These are phyloP conservation scores for Ploettnerulaceae sp. DNA, from an alignment of 2,329 filamentous ascomycete species.

Conservation along the genomic window DNA sequence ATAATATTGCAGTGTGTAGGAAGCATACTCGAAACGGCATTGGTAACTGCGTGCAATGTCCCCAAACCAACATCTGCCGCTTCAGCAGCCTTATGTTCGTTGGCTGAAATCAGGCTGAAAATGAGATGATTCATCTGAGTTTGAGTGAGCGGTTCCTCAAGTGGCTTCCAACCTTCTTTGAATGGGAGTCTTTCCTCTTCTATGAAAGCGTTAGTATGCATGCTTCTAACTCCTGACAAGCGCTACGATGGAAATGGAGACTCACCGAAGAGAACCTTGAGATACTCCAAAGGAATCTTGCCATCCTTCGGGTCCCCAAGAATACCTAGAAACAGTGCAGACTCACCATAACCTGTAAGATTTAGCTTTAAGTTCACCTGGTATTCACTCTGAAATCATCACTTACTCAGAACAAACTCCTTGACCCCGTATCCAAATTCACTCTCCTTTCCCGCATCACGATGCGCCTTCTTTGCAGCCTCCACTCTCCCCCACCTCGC, in stretches of 20 bases:
- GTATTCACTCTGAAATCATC: background rate
- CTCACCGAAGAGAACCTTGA: slow-evolving; percentile 19
- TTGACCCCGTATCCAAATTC: slow-evolving; percentile 20
- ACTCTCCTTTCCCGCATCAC: slow-evolving; percentile 15
- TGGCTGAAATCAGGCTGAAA: slow-evolving; percentile 17
- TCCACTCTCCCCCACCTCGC: slow-evolving; percentile 15
- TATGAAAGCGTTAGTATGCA: slow-evolving; percentile 2
- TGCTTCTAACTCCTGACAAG: background rate
- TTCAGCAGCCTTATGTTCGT: slow-evolving; percentile 19
- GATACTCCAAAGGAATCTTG: slow-evolving; percentile 17
- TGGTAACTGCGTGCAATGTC: slow-evolving; percentile 15
- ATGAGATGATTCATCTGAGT: slow-evolving; percentile 21
- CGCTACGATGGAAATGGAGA: background rate
- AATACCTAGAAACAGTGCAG: slow-evolving; percentile 17
- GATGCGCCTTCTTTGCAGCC: slow-evolving; percentile 14
- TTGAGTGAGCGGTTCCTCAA: slow-evolving; percentile 14
- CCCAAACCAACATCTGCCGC: slow-evolving; percentile 18
- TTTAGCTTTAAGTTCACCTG: background rate
- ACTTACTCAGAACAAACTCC: slow-evolving; percentile 17
- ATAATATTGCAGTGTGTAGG: slow-evolving; percentile 17
- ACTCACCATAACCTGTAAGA: slow-evolving; percentile 14
- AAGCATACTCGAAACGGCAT: slow-evolving; percentile 15
- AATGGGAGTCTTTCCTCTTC: slow-evolving; percentile 18
- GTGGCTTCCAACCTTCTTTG: slow-evolving; percentile 19
- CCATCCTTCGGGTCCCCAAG: slow-evolving; percentile 17